A percentile compares a stretch with the other conserved stretches of the same genome.
phyloP scores from a whole-genome alignment of 1,284 basidiomycete species.

The Cutaneotrichosporon spelunceum region DNA sequence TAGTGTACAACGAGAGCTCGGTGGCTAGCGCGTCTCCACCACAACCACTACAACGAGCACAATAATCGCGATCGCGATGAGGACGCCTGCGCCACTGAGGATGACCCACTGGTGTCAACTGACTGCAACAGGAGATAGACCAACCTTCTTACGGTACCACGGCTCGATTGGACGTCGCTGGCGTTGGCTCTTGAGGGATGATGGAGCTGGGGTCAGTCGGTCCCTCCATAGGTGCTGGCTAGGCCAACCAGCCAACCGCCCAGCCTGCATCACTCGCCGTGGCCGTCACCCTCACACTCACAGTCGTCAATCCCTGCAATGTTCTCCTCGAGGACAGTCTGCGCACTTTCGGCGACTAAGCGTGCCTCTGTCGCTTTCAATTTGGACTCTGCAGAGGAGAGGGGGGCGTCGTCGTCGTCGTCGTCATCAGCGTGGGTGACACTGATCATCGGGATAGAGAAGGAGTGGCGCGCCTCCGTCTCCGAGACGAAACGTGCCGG shows the following conservation, averaged over 20 bases:
- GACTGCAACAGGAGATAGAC: not conserved
- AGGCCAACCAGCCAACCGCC: not conserved
- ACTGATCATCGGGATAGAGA: not conserved
- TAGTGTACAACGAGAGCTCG: not conserved
- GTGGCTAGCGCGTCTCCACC: not conserved
- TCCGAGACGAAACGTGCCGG: not conserved
- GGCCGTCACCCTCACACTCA: not conserved
- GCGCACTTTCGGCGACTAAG: not conserved
- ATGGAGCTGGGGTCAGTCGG: not conserved
- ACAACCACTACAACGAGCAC: not conserved
- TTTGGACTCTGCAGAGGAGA: not conserved
- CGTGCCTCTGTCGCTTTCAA: not conserved
- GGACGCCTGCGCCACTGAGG: not conserved
- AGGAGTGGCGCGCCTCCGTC: not conserved
- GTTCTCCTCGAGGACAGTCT: conserved; percentile 1
- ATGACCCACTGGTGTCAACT: not conserved
- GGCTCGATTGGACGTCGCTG: not conserved
- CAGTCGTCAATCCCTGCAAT: conserved; percentile 1
- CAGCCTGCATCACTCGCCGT: not conserved
- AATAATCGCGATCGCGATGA: not conserved
- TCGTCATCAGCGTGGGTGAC: not conserved
- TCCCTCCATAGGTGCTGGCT: not conserved
- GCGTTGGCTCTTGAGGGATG: not conserved
- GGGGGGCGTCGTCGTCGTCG: conserved; percentile 1
- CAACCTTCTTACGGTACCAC: conserved; percentile 3